phyloP scores from a whole-genome alignment of 257 asterid species.

The Nemophila menziesii region DNA sequence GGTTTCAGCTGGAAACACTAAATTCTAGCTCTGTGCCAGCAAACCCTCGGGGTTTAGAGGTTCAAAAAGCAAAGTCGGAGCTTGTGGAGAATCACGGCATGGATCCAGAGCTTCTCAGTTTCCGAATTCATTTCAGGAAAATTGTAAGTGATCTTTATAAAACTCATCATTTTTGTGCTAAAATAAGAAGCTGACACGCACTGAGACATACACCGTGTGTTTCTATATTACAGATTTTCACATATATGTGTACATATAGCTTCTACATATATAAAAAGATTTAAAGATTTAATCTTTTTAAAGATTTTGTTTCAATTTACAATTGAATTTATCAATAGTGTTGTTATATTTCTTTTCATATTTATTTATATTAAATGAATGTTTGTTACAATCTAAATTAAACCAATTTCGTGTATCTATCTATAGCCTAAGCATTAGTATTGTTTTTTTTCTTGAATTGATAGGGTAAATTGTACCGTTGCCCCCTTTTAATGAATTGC shows the following conservation, averaged over 20 bases:
- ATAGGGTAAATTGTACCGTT: too few relatives aligned
- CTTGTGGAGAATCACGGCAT: constrained; percentile 27
- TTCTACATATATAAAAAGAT: too few relatives aligned
- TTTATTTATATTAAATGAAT: too few relatives aligned
- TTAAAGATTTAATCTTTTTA: too few relatives aligned
- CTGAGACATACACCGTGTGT: not conserved
- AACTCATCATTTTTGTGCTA: not conserved
- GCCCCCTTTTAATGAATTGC: too few relatives aligned
- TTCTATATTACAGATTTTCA: not conserved
- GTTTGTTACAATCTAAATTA: too few relatives aligned
- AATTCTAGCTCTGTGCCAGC: constrained; percentile 29
- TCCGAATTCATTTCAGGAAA: constrained; percentile 58
- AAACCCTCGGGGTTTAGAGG: not conserved
- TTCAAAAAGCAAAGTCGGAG: constrained; percentile 16
- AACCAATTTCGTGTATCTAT: too few relatives aligned
- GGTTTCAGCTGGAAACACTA: constrained; percentile 76
- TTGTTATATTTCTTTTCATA: too few relatives aligned
- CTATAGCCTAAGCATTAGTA: too few relatives aligned
- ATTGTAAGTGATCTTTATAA: constrained; percentile 47
- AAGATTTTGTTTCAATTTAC: not conserved
- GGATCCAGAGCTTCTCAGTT: constrained; percentile 76
- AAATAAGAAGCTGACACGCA: not conserved
- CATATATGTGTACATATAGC: not conserved
- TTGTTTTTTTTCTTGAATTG: too few relatives aligned
- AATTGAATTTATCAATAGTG: not conserved